Evolutionary conservation across 805 yeast genomes (phyloP), one percentile per base, ranked within the genome.

Genomic region (Lachancea dasiensis): DNA sequence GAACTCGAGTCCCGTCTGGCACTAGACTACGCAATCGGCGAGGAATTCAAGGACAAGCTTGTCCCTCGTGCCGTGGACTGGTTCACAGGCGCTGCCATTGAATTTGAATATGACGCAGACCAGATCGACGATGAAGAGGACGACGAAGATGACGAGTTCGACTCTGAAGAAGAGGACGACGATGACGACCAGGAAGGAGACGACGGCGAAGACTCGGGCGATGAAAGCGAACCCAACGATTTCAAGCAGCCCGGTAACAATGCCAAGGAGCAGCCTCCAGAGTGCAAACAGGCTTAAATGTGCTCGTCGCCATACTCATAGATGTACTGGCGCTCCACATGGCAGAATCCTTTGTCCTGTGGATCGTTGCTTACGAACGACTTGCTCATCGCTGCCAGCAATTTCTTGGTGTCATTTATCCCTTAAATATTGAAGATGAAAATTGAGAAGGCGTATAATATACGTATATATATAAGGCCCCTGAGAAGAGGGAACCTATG

Each of bases 81-180:
- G 97, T 92, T 87, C 63, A 90, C 98, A 7, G 98, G 98, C 33
- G 86, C 86, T 48, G 98, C 98, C 17, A 73, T 90, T 42, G 95
- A 84, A 40, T 84, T 75, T 57, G 81, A 75, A 48, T 76, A 69
- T 34, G 69, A 65, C 44, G 73, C 73, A 23, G 85, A 72, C 13
- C n/a, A n/a, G n/a, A n/a, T n/a, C n/a, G n/a, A n/a, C n/a, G n/a
- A n/a, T n/a, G 80, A 74, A 10, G 86, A 72, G 7, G 85, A 73
- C 11, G 76, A 68, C 16, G 80, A 71, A 2, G 81, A 72, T 3
- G 79, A 72, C 8, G 78, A 67, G 2, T 78, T 68, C 5, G 85
- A 74, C 15, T 84, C 71, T 2, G 86, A 75, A 3, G 86, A 73
- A 11, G 79, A 70, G 19, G 81, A 72, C 7, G 85, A 74, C 13